These are phyloP conservation scores for Trypanosoma mega DNA, from an alignment of 208 protist genomes.

Conservation along the genomic window DNA sequence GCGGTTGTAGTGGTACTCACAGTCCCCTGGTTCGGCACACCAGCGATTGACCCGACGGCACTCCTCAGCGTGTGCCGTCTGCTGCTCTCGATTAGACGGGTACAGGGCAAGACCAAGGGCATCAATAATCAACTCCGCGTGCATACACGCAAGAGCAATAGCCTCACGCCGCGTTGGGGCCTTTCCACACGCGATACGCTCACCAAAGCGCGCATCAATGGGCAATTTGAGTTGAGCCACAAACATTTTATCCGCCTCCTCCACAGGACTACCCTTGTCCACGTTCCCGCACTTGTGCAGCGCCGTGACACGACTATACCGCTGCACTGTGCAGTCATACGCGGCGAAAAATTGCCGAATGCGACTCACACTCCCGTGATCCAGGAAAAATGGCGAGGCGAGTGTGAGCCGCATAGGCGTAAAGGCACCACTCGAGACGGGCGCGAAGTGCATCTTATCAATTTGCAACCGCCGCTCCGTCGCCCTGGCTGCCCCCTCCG, in stretches of 20 bases:
- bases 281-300: conserved; percentile 30
- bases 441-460: conserved; percentile 45
- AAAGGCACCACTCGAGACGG: conserved; percentile 42
- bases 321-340: conserved; percentile 36
- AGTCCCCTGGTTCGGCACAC: conserved; percentile 50
- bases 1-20: conserved; percentile 47
- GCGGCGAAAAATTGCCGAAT: conserved; percentile 56
- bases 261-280: not conserved
- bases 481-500: conserved; percentile 19
- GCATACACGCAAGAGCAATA: conserved; percentile 80
- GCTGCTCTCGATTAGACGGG: conserved; percentile 37
- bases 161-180: conserved; percentile 59
- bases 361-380: conserved; percentile 44
- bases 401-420: conserved; percentile 55
- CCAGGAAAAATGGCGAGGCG: conserved; percentile 64
- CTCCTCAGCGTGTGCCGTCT: conserved; percentile 62
- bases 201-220: conserved; percentile 60
- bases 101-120: conserved; percentile 76
- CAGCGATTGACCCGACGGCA: conserved; percentile 71
- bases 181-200: conserved; percentile 68
- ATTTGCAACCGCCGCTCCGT: conserved; percentile 46
- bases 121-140: conserved; percentile 90
- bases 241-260: conserved; percentile 30
- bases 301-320: conserved; percentile 35
- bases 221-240: conserved; percentile 75